phyloP scores from a whole-genome alignment of 2,329 filamentous ascomycete species.

The Monilinia aucupariae region DNA sequence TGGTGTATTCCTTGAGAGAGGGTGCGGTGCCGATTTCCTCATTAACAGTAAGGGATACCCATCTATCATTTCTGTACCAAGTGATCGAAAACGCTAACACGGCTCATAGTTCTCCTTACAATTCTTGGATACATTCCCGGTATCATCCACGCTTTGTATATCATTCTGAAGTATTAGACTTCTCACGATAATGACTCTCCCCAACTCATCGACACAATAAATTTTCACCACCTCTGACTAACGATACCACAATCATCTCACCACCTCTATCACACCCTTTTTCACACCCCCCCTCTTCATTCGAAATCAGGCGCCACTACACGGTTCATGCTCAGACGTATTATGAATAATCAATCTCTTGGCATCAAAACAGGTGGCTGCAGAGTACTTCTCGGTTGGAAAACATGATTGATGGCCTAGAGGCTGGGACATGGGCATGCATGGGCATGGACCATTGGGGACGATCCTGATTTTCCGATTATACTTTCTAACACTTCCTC shows the following conservation, averaged over 20 bases:
- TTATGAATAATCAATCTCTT: conserved; percentile 5
- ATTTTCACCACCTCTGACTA: not conserved
- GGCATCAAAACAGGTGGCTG: conserved; percentile 10
- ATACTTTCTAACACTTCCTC: conserved; percentile 1
- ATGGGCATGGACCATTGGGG: conserved; percentile 3
- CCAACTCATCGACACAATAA: not conserved
- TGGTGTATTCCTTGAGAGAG: conserved; percentile 87
- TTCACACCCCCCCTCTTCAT: not conserved
- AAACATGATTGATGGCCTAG: not conserved
- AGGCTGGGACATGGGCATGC: not conserved
- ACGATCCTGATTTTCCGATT: not conserved
- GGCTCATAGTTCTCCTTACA: conserved; percentile 6
- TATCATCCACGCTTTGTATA: conserved; percentile 36
- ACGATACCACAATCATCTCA: not conserved
- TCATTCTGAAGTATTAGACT: conserved; percentile 78
- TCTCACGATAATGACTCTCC: not conserved
- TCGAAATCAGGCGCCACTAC: not conserved
- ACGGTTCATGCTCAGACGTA: not conserved
- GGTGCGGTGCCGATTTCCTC: conserved; percentile 78
- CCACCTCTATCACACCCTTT: not conserved
- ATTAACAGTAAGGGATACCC: conserved; percentile 70
- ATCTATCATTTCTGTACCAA: conserved; percentile 60
- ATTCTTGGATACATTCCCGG: conserved; percentile 20
- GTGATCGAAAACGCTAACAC: not conserved
- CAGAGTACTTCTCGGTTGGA: conserved; percentile 3